These are phyloP conservation scores for Phytophthora hibernalis DNA, from an alignment of 352 stramenopile genomes.

Conservation along the genomic window DNA sequence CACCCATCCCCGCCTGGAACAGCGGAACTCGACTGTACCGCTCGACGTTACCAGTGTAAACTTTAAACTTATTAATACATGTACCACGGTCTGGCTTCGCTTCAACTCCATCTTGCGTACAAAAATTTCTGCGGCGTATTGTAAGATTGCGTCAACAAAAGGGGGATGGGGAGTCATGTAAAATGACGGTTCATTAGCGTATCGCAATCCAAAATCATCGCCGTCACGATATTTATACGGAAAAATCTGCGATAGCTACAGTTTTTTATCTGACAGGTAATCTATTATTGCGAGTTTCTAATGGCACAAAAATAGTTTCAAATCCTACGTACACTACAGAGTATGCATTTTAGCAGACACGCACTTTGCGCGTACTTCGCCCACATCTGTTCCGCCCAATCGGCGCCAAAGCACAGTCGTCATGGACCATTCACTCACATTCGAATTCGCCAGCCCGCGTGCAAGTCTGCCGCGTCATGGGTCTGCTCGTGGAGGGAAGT, in stretches of 20 bases:
- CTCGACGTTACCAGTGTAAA: neutral
- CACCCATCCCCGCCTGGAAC: neutral
- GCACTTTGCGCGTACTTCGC: neutral
- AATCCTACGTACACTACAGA: neutral
- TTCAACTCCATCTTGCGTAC: neutral
- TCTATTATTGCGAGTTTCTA: neutral
- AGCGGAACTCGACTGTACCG: neutral
- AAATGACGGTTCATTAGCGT: slow-evolving; percentile 1
- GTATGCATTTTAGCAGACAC: neutral
- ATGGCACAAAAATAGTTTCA: no score
- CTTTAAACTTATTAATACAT: neutral
- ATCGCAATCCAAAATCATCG: slow-evolving; percentile 7
- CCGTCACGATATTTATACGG: neutral
- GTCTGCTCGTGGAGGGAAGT: slow-evolving; percentile 92
- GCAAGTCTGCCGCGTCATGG: slow-evolving; percentile 52
- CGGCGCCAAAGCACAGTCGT: neutral
- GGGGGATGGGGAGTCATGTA: slow-evolving; percentile 1
- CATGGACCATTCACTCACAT: slow-evolving; percentile 15
- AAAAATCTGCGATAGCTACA: neutral
- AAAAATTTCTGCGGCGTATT: slow-evolving; percentile 7
- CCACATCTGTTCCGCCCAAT: neutral
- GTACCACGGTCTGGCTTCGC: neutral
- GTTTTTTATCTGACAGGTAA: neutral
- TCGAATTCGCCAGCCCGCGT: slow-evolving; percentile 15
- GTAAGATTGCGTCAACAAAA: slow-evolving; percentile 12